A percentile compares a stretch with the other conserved stretches of the same genome.
Conservation (phyloP, 1,139 yeast genomes). For the Zygotorulaspora mrakii region DNA sequence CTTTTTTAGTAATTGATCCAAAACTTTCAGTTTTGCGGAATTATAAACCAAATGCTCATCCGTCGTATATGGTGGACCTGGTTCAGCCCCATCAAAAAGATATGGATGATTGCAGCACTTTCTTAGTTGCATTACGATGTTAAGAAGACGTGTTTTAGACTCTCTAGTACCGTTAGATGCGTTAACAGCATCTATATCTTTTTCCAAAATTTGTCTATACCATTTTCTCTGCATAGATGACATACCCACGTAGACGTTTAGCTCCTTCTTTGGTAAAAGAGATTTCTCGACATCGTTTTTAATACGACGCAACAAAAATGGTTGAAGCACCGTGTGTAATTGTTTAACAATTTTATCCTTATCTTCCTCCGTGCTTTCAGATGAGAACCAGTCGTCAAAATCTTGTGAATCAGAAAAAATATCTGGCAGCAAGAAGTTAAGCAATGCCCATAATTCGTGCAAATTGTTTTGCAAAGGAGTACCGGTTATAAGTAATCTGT, state of each 20-base stretch:
- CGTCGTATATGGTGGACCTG: conserved; percentile 97
- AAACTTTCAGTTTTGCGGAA: conserved; percentile 83
- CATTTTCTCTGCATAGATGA: conserved; percentile 88
- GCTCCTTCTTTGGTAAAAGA: conserved; percentile 82
- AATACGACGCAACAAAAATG: conserved; percentile 83
- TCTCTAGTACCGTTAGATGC: conserved; percentile 87
- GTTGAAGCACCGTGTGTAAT: conserved; percentile 77
- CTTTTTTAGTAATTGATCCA: conserved; percentile 76
- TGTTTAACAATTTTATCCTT: conserved; percentile 82
- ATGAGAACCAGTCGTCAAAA: conserved; percentile 85
- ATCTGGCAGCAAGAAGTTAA: conserved; percentile 88
- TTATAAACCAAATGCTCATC: conserved; percentile 89
- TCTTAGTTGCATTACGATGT: conserved; percentile 93
- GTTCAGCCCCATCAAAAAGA: conserved; percentile 96
- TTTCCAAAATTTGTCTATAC: conserved; percentile 85
- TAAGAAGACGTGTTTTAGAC: conserved; percentile 82
- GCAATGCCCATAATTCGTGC: conserved; percentile 92
- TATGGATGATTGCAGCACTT: conserved; percentile 98
- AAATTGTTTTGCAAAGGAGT: conserved; percentile 93
- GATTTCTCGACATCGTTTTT: conserved; percentile 92
- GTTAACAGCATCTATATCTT: conserved; percentile 94
- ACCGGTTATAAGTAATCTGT: conserved; percentile 85
- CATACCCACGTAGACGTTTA: conserved; percentile 90
- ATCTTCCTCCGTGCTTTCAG: conserved; percentile 45
- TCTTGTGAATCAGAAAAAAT: conserved; percentile 87